Conservation (phyloP, 805 yeast genomes). For the Candida boleticola region DNA sequence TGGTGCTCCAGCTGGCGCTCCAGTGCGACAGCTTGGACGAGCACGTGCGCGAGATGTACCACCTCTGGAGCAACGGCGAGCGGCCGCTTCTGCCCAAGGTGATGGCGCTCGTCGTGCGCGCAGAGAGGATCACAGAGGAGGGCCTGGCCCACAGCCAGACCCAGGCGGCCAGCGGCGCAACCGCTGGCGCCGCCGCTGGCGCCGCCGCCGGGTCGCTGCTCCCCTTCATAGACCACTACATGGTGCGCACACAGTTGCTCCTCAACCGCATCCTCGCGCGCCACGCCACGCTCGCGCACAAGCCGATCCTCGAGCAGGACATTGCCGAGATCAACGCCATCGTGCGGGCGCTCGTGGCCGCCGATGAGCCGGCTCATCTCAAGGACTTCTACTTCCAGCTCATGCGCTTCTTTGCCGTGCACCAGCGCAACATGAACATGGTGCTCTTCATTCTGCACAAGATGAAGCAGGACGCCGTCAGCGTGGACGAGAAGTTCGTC, state of each 20-base stretch:
- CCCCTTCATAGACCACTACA: conserved; percentile 16
- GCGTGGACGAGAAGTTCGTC: conserved; percentile 17
- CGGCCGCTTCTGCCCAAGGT: conserved; percentile 25
- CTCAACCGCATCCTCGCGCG: conserved; percentile 25
- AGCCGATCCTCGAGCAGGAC: conserved; percentile 24
- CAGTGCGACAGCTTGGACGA: conserved; percentile 31
- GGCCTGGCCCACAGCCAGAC: not conserved
- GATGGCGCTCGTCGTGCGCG: conserved; percentile 22
- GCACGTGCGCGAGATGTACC: conserved; percentile 19
- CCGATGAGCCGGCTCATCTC: not conserved
- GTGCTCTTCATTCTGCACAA: conserved; percentile 23
- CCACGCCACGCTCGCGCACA: conserved; percentile 23
- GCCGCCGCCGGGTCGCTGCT: not conserved
- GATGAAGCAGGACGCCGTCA: conserved; percentile 24
- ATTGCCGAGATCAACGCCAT: conserved; percentile 17
- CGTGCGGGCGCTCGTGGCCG: conserved; percentile 8
- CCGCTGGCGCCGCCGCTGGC: not conserved
- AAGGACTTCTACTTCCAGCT: conserved; percentile 26
- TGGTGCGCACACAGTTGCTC: conserved; percentile 21
- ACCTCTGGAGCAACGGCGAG: conserved; percentile 25
- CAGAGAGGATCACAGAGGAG: not conserved
- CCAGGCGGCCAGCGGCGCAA: conserved; percentile 4
- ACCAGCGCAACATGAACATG: conserved; percentile 24
- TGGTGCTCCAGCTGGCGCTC: conserved; percentile 22
- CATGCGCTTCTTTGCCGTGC: conserved; percentile 24